Conservation (phyloP, 768 basidiomycete genomes). For the Lactarius hengduanensis region DNA sequence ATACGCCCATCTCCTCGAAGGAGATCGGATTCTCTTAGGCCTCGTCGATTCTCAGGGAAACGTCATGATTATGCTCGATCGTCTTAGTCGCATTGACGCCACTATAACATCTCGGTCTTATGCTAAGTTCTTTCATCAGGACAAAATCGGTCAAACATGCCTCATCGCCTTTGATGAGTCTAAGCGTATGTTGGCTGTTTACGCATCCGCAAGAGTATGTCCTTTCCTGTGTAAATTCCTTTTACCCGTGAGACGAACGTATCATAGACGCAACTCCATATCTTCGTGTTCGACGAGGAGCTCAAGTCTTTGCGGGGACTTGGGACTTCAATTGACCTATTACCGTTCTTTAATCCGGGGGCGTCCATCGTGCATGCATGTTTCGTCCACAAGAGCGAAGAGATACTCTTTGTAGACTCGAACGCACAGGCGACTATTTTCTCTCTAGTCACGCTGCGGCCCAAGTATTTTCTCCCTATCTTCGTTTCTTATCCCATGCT, state of each 20-base stretch:
- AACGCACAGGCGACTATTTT: conserved; percentile 46
- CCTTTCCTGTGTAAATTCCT: too few species aligned
- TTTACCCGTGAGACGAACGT: neutral
- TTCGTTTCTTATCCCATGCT: neutral
- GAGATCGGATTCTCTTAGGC: neutral
- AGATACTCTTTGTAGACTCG: conserved; percentile 50
- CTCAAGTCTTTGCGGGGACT: conserved; percentile 42
- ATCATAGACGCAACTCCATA: conserved; percentile 27
- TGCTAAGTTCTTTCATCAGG: conserved; percentile 36
- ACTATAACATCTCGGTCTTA: neutral
- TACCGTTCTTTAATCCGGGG: conserved; percentile 41
- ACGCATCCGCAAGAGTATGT: conserved; percentile 42
- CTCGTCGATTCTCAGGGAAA: neutral
- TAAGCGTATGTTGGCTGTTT: conserved; percentile 47
- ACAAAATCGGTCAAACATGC: conserved; percentile 47
- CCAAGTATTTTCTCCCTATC: conserved; percentile 39
- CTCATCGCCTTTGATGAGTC: conserved; percentile 51
- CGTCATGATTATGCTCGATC: conserved; percentile 11
- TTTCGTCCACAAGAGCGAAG: conserved; percentile 51
- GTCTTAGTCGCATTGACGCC: neutral
- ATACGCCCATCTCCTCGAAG: conserved; percentile 7
- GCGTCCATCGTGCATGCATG: conserved; percentile 37
- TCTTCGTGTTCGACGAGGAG: conserved; percentile 42
- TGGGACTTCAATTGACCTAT: conserved; percentile 43
- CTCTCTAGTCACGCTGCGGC: conserved; percentile 52